phyloP scores from a whole-genome alignment of 345 rosid species.

The Eutrema heterophyllum region DNA sequence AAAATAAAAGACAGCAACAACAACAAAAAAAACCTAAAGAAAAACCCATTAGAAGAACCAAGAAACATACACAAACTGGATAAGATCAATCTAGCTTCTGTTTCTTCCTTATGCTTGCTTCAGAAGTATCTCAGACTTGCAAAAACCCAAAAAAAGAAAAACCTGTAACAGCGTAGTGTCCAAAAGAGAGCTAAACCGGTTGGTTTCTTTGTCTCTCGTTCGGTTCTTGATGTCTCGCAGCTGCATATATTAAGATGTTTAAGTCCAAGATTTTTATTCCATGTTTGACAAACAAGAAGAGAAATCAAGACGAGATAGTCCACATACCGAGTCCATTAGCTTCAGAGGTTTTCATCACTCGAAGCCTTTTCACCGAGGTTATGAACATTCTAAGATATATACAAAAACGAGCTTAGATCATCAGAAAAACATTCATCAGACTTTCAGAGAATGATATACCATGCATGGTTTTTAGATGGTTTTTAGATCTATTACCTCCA shows the following conservation, averaged over 20 bases:
- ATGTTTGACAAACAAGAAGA: not conserved
- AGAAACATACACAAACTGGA: constrained; percentile 13
- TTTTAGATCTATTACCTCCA: constrained; percentile 58
- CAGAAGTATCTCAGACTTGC: constrained; percentile 27
- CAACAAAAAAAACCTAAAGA: not conserved
- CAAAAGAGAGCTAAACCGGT: constrained; percentile 37
- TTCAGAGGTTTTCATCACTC: constrained; percentile 82
- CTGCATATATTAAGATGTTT: constrained; percentile 35
- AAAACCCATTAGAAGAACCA: constrained; percentile 13
- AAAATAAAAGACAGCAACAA: not conserved
- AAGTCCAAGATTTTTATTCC: not conserved
- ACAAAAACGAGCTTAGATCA: constrained; percentile 1
- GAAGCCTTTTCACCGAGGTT: constrained; percentile 73
- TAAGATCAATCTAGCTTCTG: constrained; percentile 21
- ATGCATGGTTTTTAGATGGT: not conserved
- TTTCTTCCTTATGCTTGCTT: constrained; percentile 28
- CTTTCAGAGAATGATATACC: not conserved
- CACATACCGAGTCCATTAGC: constrained; percentile 77
- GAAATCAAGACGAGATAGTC: not conserved
- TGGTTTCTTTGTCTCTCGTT: constrained; percentile 54
- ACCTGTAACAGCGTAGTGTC: not conserved
- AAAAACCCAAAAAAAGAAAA: constrained; percentile 6
- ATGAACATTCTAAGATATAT: constrained; percentile 63
- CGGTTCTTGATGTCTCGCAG: constrained; percentile 57
- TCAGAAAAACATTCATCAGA: not conserved